These are phyloP conservation scores for Stromatinia cepivora DNA, from an alignment of 2,329 filamentous ascomycete genomes.

Conservation along the genomic window DNA sequence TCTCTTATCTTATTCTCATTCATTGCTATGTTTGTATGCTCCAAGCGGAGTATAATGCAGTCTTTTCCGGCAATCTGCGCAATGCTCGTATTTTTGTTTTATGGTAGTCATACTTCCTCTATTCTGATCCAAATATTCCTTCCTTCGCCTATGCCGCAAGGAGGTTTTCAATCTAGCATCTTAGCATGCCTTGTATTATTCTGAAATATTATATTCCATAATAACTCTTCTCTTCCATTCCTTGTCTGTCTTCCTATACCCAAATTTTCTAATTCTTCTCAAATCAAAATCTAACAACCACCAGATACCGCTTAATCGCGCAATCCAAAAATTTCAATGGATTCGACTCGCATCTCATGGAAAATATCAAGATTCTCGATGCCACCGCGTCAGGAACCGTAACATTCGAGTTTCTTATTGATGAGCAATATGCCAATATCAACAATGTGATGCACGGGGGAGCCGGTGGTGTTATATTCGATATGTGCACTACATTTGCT, in stretches of 20 bases:
- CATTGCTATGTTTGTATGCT: not conserved
- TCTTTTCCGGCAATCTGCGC: rapidly evolving
- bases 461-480: slow-evolving; percentile 54
- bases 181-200: not conserved
- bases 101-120: too few species aligned
- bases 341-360: slow-evolving; percentile 37
- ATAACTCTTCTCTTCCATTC: not conserved
- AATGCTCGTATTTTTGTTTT: not conserved
- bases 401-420: slow-evolving; percentile 48
- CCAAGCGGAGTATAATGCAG: not conserved
- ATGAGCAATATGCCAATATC: slow-evolving; percentile 48
- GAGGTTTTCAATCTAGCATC: not conserved
- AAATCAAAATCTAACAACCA: slow-evolving; percentile 10
- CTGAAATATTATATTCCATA: not conserved
- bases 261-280: not conserved
- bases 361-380: slow-evolving; percentile 36
- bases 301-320: slow-evolving; percentile 35
- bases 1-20: not conserved
- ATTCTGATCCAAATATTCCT: not conserved
- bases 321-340: slow-evolving; percentile 24
- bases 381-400: slow-evolving; percentile 41
- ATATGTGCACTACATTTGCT: slow-evolving; percentile 54
- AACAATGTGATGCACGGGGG: slow-evolving; percentile 54
- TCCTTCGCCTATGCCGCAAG: not conserved
- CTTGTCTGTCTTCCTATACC: not conserved